Base-by-base conservation (phyloP, 345 rosid genomes). In the Camelina laxa region DNA sequence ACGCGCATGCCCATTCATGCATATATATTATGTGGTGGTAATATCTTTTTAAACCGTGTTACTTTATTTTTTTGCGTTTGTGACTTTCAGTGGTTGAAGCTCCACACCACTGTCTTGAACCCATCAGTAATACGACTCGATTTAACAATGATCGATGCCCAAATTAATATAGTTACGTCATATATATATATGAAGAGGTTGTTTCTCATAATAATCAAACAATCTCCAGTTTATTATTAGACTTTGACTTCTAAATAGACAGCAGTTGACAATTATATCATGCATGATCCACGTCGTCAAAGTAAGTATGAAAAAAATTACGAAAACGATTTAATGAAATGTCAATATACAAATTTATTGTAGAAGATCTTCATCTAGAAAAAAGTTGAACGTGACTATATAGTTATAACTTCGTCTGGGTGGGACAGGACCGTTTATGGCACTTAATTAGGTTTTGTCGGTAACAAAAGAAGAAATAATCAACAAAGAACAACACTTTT, bases 331-430 rank as follows among this genome's bases (percentile, higher is more conserved):
- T 9, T 27, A 30, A 19, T 19, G 55, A 75, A 71, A 60, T 50
- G 73, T 57, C 72, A 58, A 74, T 49, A 49, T 59, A 67, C 73
- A 75, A 66, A 49, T 60, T 27, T 59, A 38, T 51, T 50, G 73
- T 49, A 60, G 68, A 67, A 75, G 68, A 59, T 27, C 30, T 27
- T 27, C 30, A 6, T 45, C 45, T 39, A 60, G 56, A 68, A 67
- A 49, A 59, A 38, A 31, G 48, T 67, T 17, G 61, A 75, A 39
- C 53, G 38, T 17, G 35, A 9, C 7, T 56, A 57, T 35, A 49
- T 47, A 6, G 44, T 67, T 36, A 48, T 47, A 59, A 59, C 16
- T 47, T 67, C 65, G 16, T 20, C 64, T 49, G 38, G 67, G 68
- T 75, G 60, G 68, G 41, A 47, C 17, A 42, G 24, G 61, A 50